Evolutionary conservation across 352 stramenopile genomes (phyloP).

Genomic region (Pythium sukuiense): DNA sequence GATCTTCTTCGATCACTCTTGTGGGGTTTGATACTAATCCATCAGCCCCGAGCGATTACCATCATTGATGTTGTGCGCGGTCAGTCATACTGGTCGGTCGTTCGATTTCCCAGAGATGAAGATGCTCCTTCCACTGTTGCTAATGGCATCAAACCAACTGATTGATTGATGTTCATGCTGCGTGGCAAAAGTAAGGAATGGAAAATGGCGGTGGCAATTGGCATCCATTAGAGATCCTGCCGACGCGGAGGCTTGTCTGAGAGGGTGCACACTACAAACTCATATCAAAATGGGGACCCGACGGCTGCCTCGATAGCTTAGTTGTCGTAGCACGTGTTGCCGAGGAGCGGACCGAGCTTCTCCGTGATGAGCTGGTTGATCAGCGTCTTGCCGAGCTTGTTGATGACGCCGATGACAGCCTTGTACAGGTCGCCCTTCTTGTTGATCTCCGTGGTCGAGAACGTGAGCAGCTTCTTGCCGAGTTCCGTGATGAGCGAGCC

Average conservation of each 20-base stretch:
- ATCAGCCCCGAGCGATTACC: not conserved
- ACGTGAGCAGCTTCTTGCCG: slow-evolving; percentile 46
- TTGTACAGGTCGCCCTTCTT: slow-evolving; percentile 67
- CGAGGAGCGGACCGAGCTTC: slow-evolving; percentile 41
- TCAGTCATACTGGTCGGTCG: not conserved
- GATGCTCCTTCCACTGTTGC: not conserved
- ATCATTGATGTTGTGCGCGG: not conserved
- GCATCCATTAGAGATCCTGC: not conserved
- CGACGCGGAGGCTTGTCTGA: not conserved
- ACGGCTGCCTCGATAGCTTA: slow-evolving; percentile 8
- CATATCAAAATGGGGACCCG: not conserved
- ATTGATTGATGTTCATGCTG: not conserved
- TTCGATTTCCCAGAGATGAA: not conserved
- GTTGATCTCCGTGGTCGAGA: slow-evolving; percentile 55
- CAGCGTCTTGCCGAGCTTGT: slow-evolving; percentile 45
- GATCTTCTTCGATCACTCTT: too few species aligned
- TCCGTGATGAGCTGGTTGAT: slow-evolving; percentile 51
- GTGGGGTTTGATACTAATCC: not conserved
- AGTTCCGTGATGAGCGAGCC: slow-evolving; percentile 43
- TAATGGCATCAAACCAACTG: not conserved
- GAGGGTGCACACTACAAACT: not conserved
- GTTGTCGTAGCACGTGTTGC: slow-evolving; percentile 46
- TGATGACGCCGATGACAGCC: slow-evolving; percentile 36
- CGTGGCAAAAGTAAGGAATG: too few species aligned
- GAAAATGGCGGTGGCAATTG: not conserved